phyloP scores from a whole-genome alignment of 1,139 yeast genomes.

The Nadsonia commutata region DNA sequence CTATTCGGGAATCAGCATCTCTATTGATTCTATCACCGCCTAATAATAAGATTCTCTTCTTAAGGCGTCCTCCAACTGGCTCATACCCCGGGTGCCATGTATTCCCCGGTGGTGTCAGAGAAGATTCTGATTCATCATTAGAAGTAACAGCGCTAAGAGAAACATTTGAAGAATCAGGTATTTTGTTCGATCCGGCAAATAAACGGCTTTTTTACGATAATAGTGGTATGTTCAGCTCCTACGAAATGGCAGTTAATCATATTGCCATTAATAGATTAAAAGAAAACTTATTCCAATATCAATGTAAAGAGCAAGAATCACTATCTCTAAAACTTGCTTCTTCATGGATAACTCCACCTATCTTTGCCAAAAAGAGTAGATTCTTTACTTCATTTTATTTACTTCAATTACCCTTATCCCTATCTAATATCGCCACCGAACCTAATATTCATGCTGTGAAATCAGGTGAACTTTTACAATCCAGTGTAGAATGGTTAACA shows the following conservation, averaged over 20 bases:
- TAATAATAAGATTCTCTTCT: slow-evolving; percentile 15
- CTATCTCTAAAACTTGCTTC: slow-evolving; percentile 13
- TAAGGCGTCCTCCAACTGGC: slow-evolving; percentile 19
- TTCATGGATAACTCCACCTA: slow-evolving; percentile 20
- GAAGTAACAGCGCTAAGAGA: slow-evolving; percentile 21
- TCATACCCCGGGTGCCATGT: slow-evolving; percentile 20
- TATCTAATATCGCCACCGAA: background rate
- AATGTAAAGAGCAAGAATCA: too few species aligned
- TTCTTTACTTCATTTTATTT: slow-evolving; percentile 20
- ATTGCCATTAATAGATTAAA: too few species aligned
- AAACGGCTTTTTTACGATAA: too few species aligned
- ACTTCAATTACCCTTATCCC: slow-evolving; percentile 10
- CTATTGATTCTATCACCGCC: slow-evolving; percentile 18
- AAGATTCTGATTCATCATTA: slow-evolving; percentile 16
- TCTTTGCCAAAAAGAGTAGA: slow-evolving; percentile 11
- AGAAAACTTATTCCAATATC: too few species aligned
- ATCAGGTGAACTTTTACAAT: slow-evolving; percentile 3
- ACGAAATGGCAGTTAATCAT: too few species aligned
- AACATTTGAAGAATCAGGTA: slow-evolving; percentile 23
- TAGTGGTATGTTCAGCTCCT: too few species aligned
- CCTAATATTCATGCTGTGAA: slow-evolving; percentile 3
- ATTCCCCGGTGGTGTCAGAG: slow-evolving; percentile 22
- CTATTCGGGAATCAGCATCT: slow-evolving; percentile 15
- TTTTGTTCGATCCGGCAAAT: slow-evolving; percentile 17
- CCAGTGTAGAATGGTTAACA: slow-evolving; percentile 18